Evolutionary conservation across 495 filamentous ascomycete genomes (phyloP).

Genomic region (Letharia lupina): DNA sequence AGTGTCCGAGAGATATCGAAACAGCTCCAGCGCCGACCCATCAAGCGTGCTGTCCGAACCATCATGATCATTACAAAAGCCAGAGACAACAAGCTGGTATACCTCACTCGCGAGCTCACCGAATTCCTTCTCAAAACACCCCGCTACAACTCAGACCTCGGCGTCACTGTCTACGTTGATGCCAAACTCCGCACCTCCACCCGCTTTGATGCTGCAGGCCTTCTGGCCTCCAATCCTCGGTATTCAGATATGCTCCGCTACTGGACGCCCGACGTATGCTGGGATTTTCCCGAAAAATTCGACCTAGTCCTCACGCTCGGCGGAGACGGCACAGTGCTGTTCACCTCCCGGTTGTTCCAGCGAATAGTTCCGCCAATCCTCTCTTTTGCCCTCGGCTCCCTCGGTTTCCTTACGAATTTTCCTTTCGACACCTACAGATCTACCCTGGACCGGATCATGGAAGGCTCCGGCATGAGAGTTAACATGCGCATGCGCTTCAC

Average conservation of each 20-base stretch:
- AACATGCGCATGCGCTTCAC: constrained; percentile 97
- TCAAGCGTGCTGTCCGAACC: constrained; percentile 77
- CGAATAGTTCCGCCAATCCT: constrained; percentile 83
- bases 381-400: constrained; percentile 77
- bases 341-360: constrained; percentile 91
- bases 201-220: constrained; percentile 69
- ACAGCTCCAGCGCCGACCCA: constrained; percentile 80
- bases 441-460: constrained; percentile 77
- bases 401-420: constrained; percentile 90
- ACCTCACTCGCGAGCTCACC: constrained; percentile 74
- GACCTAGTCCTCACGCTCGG: constrained; percentile 88
- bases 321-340: constrained; percentile 86
- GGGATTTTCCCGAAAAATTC: constrained; percentile 79
- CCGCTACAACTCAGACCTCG: constrained; percentile 68
- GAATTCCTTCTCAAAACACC: constrained; percentile 81
- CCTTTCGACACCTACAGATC: constrained; percentile 76
- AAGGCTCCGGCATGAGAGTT: constrained; percentile 85
- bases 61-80: constrained; percentile 98
- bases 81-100: constrained; percentile 78
- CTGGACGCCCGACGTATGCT: constrained; percentile 93
- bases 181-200: constrained; percentile 78
- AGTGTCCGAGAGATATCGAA: constrained; percentile 90
- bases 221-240: constrained; percentile 60
- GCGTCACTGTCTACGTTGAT: constrained; percentile 91
- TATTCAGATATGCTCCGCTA: constrained; percentile 75